Evolutionary conservation across 2,329 filamentous ascomycete genomes (phyloP), one percentile per base, ranked within the genome.

Genomic region (Hymenoscyphus fraxineus): DNA sequence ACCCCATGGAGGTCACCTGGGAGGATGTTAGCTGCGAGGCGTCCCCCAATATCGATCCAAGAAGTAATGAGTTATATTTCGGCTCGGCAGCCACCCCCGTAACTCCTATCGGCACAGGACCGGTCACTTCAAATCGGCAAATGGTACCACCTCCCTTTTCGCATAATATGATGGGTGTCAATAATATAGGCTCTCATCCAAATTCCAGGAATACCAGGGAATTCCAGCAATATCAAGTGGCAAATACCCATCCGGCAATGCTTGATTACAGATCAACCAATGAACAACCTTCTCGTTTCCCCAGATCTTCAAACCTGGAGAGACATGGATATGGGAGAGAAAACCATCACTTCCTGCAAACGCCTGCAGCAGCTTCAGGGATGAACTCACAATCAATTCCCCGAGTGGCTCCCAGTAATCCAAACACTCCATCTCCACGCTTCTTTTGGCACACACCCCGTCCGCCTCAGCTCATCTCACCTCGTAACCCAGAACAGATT

Each of bases 371-470:
- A 27, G 10, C 9, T 27, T 12, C 47, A 27, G 47, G 47, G 47
- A 54, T 54, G n/a, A 27, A 54, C 13, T 54, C 19, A 2, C 47
- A 54, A 13, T 54, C 47, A 22, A 58, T 40, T 40, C 19, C 56
- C 38, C 56, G 38, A 58, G 56, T 40, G 19, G 56, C 16, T 22
- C 35, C 56, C n/a, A 39, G 38, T 32, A 58, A 58, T 58, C 13
- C 47, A 27, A 54, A 9, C 22, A 54, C 19, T 13, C 19, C 47
- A 54, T 10, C n/a, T 9, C 47, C 47, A 54, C 22, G 19, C 13
- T 57, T n/a, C 13, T 59, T 59, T 12, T 44, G 58, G 58, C 58
- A 40, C 32, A 40, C 19, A 22, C 58, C 58, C 15, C 58, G 55
- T n/a, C 55, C 55, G 12, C 31, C 39, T 3, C 57, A 59, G 19